Evolutionary conservation across 2,329 filamentous ascomycete species (phyloP).

Genomic region (Bisporella sp.): DNA sequence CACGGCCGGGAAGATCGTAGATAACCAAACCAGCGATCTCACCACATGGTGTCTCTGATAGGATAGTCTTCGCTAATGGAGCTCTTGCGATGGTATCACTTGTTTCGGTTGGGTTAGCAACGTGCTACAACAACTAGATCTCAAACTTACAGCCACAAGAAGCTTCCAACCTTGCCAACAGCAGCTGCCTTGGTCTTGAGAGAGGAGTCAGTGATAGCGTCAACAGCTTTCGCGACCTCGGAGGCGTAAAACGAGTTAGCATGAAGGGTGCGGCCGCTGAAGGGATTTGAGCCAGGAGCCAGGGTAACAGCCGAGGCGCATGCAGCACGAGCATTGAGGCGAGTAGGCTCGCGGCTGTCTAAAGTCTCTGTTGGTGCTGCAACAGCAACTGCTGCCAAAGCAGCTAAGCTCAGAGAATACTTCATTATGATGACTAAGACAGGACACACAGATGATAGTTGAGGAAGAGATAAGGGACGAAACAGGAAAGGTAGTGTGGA

Average conservation of each 20-base stretch:
- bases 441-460: background rate
- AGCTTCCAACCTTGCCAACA: background rate
- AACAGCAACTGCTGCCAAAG: background rate
- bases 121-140: too few relatives aligned
- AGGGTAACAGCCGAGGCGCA: background rate
- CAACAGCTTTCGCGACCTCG: too few relatives aligned
- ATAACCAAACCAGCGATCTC: background rate
- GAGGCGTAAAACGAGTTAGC: too few relatives aligned
- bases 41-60: background rate
- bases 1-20: constrained; percentile 57
- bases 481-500: background rate
- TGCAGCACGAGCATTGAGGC: background rate
- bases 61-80: background rate
- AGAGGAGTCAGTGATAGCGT: background rate
- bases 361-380: background rate
- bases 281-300: too few relatives aligned
- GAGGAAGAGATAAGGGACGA: background rate
- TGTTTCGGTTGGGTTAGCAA: background rate
- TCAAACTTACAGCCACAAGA: background rate
- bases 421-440: background rate
- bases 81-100: background rate
- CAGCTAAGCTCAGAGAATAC: background rate
- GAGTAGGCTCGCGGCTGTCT: background rate
- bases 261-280: too few relatives aligned
- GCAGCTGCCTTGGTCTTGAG: background rate